phyloP scores from a whole-genome alignment of 768 basidiomycete species.

The Tylopilus felleus region DNA sequence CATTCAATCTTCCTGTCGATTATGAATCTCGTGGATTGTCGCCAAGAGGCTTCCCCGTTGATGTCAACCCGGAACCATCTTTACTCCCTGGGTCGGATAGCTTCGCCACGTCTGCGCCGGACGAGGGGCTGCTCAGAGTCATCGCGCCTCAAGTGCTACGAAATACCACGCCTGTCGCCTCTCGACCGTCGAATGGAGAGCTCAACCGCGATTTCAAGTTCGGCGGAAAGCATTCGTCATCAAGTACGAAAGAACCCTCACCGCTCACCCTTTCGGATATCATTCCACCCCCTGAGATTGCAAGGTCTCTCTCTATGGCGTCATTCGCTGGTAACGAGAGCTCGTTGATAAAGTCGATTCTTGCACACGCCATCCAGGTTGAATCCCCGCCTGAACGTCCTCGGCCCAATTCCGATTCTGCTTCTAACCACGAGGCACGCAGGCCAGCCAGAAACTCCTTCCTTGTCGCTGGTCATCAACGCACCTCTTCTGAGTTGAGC shows the following conservation, averaged over 20 bases:
- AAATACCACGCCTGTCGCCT: conserved; percentile 33
- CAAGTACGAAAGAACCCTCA: conserved; percentile 9
- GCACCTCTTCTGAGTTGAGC: conserved; percentile 51
- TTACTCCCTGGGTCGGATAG: conserved; percentile 38
- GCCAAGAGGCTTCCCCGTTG: conserved; percentile 17
- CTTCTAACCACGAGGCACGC: conserved; percentile 34
- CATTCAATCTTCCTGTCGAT: conserved; percentile 18
- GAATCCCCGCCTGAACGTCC: conserved; percentile 31
- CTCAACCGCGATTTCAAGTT: conserved; percentile 74
- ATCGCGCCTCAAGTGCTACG: conserved; percentile 17
- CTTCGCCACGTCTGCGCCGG: conserved; percentile 29
- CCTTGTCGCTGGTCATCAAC: conserved; percentile 27
- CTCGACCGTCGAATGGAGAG: conserved; percentile 58
- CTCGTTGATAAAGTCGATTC: conserved; percentile 53
- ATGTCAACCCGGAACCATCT: conserved; percentile 35
- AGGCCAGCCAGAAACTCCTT: conserved; percentile 17
- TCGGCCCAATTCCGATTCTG: conserved; percentile 44
- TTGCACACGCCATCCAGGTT: conserved; percentile 43
- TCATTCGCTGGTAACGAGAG: conserved; percentile 49
- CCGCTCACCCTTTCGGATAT: conserved; percentile 67
- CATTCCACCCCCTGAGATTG: conserved; percentile 61
- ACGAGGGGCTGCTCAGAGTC: conserved; percentile 29
- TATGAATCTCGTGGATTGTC: conserved; percentile 17
- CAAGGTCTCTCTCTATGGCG: conserved; percentile 44
- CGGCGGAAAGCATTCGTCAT: conserved; percentile 44